Conservation (phyloP, 1,284 basidiomycete genomes). For the Cryptococcus sp. region DNA sequence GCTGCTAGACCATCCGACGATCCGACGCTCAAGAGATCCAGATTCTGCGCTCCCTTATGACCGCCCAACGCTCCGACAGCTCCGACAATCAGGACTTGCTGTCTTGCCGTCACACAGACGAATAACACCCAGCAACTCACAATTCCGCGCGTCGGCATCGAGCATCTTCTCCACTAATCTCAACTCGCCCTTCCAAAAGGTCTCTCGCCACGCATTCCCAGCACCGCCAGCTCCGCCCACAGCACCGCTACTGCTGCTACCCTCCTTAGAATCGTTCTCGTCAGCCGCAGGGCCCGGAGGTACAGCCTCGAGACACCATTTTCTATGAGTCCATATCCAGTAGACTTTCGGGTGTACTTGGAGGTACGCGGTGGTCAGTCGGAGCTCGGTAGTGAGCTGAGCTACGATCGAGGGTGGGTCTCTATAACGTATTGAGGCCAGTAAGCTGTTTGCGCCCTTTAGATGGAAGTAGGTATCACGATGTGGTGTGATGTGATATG, state of each 20-base stretch:
- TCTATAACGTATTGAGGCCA: slow-evolving; percentile 52
- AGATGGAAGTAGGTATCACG: too few relatives aligned
- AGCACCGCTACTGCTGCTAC: too few relatives aligned
- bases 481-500: too few relatives aligned
- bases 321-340: slow-evolving; percentile 94
- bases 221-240: slow-evolving; percentile 13
- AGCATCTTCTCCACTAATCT: slow-evolving; percentile 86
- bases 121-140: slow-evolving; percentile 57
- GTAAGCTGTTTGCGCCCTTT: neutral
- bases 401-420: slow-evolving; percentile 65
- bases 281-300: slow-evolving; percentile 63
- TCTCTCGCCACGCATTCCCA: slow-evolving; percentile 66
- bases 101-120: neutral
- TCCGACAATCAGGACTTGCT: too few relatives aligned
- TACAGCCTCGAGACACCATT: slow-evolving; percentile 86
- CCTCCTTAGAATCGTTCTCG: too few relatives aligned
- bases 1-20: too few relatives aligned
- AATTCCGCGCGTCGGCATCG: slow-evolving; percentile 83
- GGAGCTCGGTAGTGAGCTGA: slow-evolving; percentile 70
- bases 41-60: neutral
- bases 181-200: slow-evolving; percentile 79
- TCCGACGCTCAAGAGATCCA: neutral
- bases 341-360: slow-evolving; percentile 88
- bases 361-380: slow-evolving; percentile 74
- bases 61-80: neutral